Evolutionary conservation across 495 filamentous ascomycete species (phyloP).

Genomic region (Aspergillus indologenus): DNA sequence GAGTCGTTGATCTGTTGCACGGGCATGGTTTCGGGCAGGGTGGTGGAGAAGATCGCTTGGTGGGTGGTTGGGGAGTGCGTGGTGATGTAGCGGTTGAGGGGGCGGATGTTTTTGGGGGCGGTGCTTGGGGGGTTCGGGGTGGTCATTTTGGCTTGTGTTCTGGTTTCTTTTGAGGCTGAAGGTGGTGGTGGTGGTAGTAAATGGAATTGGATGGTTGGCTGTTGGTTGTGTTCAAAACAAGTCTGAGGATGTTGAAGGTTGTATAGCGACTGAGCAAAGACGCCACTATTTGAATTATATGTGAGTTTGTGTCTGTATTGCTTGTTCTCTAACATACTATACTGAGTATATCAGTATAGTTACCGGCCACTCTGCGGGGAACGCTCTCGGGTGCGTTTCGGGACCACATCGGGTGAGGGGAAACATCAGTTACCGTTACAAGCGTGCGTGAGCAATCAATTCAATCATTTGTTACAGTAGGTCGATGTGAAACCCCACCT

Average conservation of each 20-base stretch:
- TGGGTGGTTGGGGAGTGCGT: constrained; percentile 30
- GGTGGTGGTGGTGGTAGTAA: too few species aligned
- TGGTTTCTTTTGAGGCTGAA: constrained; percentile 2
- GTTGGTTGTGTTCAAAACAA: too few species aligned
- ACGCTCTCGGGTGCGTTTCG: constrained; percentile 19
- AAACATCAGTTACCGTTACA: neutral
- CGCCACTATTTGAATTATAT: neutral
- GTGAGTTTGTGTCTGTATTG: neutral
- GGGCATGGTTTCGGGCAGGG: constrained; percentile 25
- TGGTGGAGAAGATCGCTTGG: constrained; percentile 32
- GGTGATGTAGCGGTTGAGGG: constrained; percentile 40
- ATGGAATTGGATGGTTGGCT: too few species aligned
- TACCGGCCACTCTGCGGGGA: too few species aligned
- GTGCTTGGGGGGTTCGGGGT: constrained; percentile 16
- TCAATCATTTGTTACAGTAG: too few species aligned
- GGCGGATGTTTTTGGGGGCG: constrained; percentile 27
- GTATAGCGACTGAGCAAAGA: too few species aligned
- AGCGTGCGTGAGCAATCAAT: neutral
- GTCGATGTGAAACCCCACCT: too few species aligned
- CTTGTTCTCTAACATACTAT: too few species aligned
- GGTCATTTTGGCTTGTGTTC: constrained; percentile 9
- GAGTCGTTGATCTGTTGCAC: constrained; percentile 22
- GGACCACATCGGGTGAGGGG: constrained; percentile 32
- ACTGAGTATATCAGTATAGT: too few species aligned
- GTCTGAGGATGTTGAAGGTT: too few species aligned